Percentiles rank a stretch among this genome's conserved stretches.
Evolutionary conservation across 495 filamentous ascomycete species (phyloP).

Genomic region (Neohortaea acidophila): DNA sequence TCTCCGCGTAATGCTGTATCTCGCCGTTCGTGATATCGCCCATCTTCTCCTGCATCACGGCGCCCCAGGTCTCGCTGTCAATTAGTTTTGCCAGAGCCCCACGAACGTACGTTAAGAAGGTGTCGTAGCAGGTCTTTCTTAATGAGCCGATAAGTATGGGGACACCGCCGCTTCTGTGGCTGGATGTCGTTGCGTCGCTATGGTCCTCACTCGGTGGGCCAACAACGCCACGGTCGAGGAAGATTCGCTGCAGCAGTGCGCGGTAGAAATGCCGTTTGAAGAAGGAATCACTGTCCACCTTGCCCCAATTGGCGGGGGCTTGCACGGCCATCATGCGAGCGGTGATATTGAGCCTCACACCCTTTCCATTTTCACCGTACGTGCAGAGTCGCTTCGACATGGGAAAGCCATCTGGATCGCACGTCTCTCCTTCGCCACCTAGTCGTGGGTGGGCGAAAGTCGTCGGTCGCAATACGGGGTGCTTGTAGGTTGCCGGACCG

Average conservation of each 20-base stretch:
- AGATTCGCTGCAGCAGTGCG: slow-evolving; percentile 74
- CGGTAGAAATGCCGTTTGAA: slow-evolving; percentile 92
- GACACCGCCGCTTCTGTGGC: slow-evolving; percentile 34
- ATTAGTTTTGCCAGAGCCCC: slow-evolving; percentile 64
- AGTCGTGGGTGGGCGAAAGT: slow-evolving; percentile 40
- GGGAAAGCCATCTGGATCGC: slow-evolving; percentile 82
- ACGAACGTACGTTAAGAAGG: slow-evolving; percentile 60
- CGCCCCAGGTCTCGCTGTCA: slow-evolving; percentile 30
- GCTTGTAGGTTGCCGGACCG: slow-evolving; percentile 71
- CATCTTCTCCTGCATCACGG: slow-evolving; percentile 45
- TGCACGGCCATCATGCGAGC: slow-evolving; percentile 94
- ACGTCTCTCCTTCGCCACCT: slow-evolving; percentile 34
- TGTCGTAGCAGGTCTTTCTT: slow-evolving; percentile 61
- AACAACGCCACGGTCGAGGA: slow-evolving; percentile 66
- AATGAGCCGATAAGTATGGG: slow-evolving; percentile 78
- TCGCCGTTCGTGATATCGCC: slow-evolving; percentile 53
- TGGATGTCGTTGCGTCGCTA: slow-evolving; percentile 19
- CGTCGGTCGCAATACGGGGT: slow-evolving; percentile 42
- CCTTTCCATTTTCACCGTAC: slow-evolving; percentile 36
- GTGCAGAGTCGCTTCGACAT: slow-evolving; percentile 62
- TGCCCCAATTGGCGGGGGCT: slow-evolving; percentile 82
- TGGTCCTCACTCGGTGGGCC: slow-evolving; percentile 37
- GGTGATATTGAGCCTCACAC: slow-evolving; percentile 82
- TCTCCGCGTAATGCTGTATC: slow-evolving; percentile 49
- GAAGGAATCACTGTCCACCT: slow-evolving; percentile 63